These are phyloP conservation scores for Claviceps humidiphila DNA, from an alignment of 2,329 filamentous ascomycete genomes.

Conservation along the genomic window DNA sequence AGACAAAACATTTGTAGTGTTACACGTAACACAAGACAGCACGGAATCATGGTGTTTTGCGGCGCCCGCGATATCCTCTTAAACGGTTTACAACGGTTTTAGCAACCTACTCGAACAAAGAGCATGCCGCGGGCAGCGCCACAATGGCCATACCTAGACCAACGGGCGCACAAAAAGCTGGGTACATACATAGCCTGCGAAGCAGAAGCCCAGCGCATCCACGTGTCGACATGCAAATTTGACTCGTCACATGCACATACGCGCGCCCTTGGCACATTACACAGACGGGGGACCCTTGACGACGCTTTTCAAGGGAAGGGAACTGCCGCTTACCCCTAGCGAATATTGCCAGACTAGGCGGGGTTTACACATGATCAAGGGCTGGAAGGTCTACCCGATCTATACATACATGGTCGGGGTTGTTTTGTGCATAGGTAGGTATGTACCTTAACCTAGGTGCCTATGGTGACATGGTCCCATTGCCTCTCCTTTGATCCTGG, in stretches of 20 bases:
- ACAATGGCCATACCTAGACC: neutral
- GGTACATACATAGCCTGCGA: too few relatives aligned
- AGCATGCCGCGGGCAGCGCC: neutral
- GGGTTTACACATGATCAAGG: too few relatives aligned
- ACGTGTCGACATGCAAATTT: neutral
- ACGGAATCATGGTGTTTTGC: neutral
- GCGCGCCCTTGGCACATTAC: neutral
- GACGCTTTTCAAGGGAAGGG: conserved; percentile 3
- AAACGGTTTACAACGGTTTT: neutral
- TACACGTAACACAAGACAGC: neutral
- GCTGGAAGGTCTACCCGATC: too few relatives aligned
- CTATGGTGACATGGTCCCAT: too few relatives aligned
- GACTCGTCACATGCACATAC: neutral
- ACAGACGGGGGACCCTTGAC: neutral
- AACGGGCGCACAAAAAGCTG: too few relatives aligned
- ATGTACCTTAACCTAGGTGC: too few relatives aligned
- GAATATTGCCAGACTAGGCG: too few relatives aligned
- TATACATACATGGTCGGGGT: too few relatives aligned
- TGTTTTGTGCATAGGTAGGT: too few relatives aligned
- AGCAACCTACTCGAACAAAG: neutral
- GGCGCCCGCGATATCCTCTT: neutral
- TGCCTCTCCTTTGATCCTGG: too few relatives aligned
- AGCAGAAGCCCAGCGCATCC: neutral
- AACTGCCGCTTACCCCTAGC: conserved; percentile 1
- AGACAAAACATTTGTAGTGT: neutral